Evolutionary conservation across 2,329 filamentous ascomycete species (phyloP).

Genomic region (Dothistroma pini): DNA sequence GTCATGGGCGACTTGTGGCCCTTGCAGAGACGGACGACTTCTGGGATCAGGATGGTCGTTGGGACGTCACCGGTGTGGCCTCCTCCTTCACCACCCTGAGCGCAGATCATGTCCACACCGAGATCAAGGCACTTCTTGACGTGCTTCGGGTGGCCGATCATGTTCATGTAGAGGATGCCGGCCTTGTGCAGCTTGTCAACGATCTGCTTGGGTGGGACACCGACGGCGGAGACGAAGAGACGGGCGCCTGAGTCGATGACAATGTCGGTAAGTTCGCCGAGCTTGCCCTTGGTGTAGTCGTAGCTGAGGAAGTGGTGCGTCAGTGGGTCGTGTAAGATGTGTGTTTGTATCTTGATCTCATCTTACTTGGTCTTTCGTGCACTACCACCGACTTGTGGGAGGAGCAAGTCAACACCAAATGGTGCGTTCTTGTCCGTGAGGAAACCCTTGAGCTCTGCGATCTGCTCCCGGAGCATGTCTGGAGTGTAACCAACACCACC

Average conservation of each 20-base stretch:
- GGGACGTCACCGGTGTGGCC: conserved; percentile 77
- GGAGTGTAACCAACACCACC: conserved; percentile 95
- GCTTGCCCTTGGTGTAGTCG: conserved; percentile 99
- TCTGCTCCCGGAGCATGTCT: conserved; percentile 94
- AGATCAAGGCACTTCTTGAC: conserved; percentile 92
- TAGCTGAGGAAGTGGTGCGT: conserved; percentile 58
- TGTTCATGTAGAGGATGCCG: conserved; percentile 98
- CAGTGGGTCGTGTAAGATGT: not conserved
- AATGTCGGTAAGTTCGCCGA: conserved; percentile 83
- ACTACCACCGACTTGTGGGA: conserved; percentile 90
- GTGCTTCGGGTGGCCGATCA: conserved; percentile 99
- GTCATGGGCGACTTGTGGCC: conserved; percentile 83
- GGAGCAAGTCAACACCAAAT: conserved; percentile 88
- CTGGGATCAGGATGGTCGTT: conserved; percentile 86
- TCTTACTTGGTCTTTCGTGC: conserved; percentile 88
- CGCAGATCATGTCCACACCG: conserved; percentile 94
- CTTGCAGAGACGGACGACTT: conserved; percentile 77
- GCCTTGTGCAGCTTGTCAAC: conserved; percentile 85
- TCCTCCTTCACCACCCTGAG: conserved; percentile 95
- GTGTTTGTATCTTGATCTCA: not conserved
- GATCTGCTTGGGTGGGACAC: conserved; percentile 81
- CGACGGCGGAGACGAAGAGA: conserved; percentile 95
- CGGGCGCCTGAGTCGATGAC: conserved; percentile 88
- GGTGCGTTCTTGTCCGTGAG: conserved; percentile 87
- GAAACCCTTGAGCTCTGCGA: conserved; percentile 87